phyloP scores from a whole-genome alignment of 2,329 filamentous ascomycete genomes.

The Colletotrichum viniferum region DNA sequence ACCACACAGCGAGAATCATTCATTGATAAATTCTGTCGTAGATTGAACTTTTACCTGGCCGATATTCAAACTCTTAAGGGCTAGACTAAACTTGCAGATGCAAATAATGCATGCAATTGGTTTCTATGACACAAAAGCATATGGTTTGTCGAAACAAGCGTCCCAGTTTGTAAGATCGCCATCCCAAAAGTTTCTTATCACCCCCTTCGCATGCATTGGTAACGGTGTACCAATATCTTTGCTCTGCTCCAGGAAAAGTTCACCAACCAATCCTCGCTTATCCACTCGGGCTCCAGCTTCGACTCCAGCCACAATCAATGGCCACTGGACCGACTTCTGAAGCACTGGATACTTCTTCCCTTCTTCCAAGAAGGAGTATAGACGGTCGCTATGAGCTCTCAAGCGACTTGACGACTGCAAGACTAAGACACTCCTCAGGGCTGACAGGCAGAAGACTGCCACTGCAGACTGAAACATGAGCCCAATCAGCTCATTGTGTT shows the following conservation, averaged over 20 bases:
- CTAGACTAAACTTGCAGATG: background rate
- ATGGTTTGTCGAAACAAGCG: constrained; percentile 39
- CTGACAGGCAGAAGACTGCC: constrained; percentile 39
- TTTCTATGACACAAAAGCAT: constrained; percentile 27
- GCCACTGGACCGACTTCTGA: constrained; percentile 36
- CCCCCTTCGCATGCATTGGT: constrained; percentile 32
- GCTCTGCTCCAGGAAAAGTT: constrained; percentile 30
- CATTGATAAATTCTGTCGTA: background rate
- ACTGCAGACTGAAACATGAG: constrained; percentile 34
- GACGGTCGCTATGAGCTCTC: constrained; percentile 10
- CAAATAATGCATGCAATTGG: background rate
- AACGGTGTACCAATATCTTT: constrained; percentile 29
- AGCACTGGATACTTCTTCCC: constrained; percentile 10
- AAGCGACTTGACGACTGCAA: constrained; percentile 26
- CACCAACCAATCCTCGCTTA: constrained; percentile 26
- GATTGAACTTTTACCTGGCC: fast-evolving
- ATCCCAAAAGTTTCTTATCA: constrained; percentile 39
- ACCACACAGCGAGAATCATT: fast-evolving
- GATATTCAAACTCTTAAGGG: background rate
- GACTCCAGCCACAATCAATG: constrained; percentile 38
- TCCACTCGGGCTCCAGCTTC: constrained; percentile 27
- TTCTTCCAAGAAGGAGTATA: constrained; percentile 24
- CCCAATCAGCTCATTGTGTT: constrained; percentile 29
- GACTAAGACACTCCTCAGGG: constrained; percentile 36
- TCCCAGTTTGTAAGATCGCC: constrained; percentile 37